Evolutionary conservation across 176 grass and related monocot genomes (phyloP).

Genomic region (Elaeis guineensis): DNA sequence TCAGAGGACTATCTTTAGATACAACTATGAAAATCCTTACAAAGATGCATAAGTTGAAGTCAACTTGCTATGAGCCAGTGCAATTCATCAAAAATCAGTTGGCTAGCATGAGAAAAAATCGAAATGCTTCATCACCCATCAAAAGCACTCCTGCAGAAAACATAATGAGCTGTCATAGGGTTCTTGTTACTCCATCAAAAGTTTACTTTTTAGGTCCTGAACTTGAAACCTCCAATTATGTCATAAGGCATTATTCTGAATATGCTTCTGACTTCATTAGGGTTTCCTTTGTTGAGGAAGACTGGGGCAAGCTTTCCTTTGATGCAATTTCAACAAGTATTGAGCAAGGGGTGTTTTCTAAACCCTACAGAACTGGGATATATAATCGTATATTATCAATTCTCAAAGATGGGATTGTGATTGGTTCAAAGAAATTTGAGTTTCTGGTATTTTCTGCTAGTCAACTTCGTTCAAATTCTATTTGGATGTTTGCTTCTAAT

Average conservation of each 20-base stretch:
- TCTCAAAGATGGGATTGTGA: slow-evolving; percentile 67
- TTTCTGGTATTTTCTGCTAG: slow-evolving; percentile 98
- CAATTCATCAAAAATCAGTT: slow-evolving; percentile 55
- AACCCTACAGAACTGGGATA: slow-evolving; percentile 64
- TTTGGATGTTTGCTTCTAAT: slow-evolving; percentile 99
- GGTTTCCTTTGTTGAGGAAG: slow-evolving; percentile 94
- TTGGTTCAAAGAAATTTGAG: slow-evolving; percentile 78
- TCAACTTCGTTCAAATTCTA: slow-evolving; percentile 82
- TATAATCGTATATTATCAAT: slow-evolving; percentile 71
- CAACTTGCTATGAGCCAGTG: slow-evolving; percentile 68
- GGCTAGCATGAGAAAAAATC: slow-evolving; percentile 29
- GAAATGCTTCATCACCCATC: slow-evolving; percentile 15
- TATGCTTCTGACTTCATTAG: slow-evolving; percentile 85
- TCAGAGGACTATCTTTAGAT: slow-evolving; percentile 43
- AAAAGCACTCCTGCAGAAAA: slow-evolving; percentile 28
- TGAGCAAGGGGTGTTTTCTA: slow-evolving; percentile 52
- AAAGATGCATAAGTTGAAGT: slow-evolving; percentile 72
- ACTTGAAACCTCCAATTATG: slow-evolving; percentile 81
- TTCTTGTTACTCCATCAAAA: slow-evolving; percentile 85
- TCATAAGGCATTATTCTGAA: slow-evolving; percentile 50
- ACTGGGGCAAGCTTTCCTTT: slow-evolving; percentile 81
- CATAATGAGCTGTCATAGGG: slow-evolving; percentile 64
- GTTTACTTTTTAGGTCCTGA: slow-evolving; percentile 88
- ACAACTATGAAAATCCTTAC: slow-evolving; percentile 49
- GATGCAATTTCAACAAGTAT: slow-evolving; percentile 60